Conservation (phyloP, 2,329 filamentous ascomycete species). For the Scedosporium dehoogii region DNA sequence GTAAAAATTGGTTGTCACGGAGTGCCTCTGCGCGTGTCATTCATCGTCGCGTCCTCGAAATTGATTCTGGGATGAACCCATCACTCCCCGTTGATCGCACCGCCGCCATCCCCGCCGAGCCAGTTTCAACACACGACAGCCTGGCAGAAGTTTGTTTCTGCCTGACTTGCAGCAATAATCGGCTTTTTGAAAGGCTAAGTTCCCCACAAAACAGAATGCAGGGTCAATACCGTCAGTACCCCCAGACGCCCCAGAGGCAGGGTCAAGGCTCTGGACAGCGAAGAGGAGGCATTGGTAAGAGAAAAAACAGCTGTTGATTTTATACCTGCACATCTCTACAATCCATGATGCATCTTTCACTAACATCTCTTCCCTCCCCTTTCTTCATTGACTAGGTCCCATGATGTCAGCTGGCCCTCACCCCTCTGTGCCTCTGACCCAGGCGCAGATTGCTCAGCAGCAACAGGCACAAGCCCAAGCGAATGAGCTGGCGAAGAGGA, state of each 20-base stretch:
- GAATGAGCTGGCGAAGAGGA: conserved; percentile 62
- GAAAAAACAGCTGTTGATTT: conserved; percentile 6
- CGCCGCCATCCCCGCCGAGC: conserved; percentile 1
- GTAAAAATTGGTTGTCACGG: not conserved
- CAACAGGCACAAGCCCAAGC: conserved; percentile 42
- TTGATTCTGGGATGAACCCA: conserved; percentile 5
- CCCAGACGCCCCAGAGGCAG: conserved; percentile 38
- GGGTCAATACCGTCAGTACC: conserved; percentile 40
- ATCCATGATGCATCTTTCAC: conserved; percentile 1
- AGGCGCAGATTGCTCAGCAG: conserved; percentile 41
- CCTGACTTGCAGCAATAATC: conserved; percentile 6
- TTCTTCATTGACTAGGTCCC: not conserved
- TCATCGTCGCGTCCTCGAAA: not conserved
- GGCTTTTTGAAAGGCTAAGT: conserved; percentile 6
- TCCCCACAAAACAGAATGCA: conserved; percentile 33
- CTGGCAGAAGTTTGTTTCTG: conserved; percentile 6
- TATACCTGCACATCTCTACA: not conserved
- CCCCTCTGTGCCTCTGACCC: conserved; percentile 28
- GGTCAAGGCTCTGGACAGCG: conserved; percentile 37
- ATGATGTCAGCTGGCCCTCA: conserved; percentile 4
- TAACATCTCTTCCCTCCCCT: conserved; percentile 1
- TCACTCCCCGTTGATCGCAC: not conserved
- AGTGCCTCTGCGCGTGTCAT: not conserved
- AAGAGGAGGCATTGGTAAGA: conserved; percentile 43
- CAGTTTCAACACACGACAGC: conserved; percentile 3